A percentile compares a stretch with the other conserved stretches of the same genome.
These are phyloP conservation scores for Xylariomycetidae sp. DNA, from an alignment of 2,329 filamentous ascomycete species.

Conservation along the genomic window DNA sequence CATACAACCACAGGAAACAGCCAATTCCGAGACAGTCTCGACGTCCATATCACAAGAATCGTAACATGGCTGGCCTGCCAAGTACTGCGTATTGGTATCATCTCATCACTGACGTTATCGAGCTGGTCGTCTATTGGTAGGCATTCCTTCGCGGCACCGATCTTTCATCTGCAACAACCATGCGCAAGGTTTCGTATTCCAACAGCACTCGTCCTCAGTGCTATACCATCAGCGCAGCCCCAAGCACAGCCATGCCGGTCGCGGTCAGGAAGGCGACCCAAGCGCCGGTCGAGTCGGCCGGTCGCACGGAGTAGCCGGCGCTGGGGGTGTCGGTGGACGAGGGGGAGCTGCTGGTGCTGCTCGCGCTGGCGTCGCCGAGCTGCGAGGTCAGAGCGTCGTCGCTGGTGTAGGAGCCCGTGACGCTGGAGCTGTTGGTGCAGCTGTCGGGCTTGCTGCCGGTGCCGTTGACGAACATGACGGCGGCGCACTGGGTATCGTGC, in stretches of 20 bases:
- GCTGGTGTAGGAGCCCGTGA: constrained; percentile 24
- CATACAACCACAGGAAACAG: too few relatives aligned
- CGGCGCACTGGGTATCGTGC: constrained; percentile 46
- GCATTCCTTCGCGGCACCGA: too few relatives aligned
- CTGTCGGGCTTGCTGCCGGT: constrained; percentile 17
- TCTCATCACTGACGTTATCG: too few relatives aligned
- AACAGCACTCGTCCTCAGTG: too few relatives aligned
- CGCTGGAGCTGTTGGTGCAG: constrained; percentile 34
- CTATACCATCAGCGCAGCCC: constrained; percentile 15
- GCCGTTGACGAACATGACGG: constrained; percentile 48
- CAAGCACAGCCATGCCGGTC: constrained; percentile 14
- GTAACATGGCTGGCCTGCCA: too few relatives aligned
- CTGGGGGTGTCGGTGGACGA: constrained; percentile 11
- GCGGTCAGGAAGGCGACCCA: constrained; percentile 12
- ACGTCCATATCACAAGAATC: too few relatives aligned
- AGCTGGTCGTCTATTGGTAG: too few relatives aligned
- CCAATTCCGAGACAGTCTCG: too few relatives aligned
- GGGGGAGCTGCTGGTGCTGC: not conserved
- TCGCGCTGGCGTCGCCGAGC: constrained; percentile 17
- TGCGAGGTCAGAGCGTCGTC: constrained; percentile 27
- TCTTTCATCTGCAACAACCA: too few relatives aligned
- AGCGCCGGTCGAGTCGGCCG: constrained; percentile 6
- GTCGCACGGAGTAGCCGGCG: constrained; percentile 14
- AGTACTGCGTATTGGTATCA: too few relatives aligned
- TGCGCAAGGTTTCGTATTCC: too few relatives aligned